Base-by-base conservation (phyloP, 148 eudicot genomes). In the Nepenthes gracilis region DNA sequence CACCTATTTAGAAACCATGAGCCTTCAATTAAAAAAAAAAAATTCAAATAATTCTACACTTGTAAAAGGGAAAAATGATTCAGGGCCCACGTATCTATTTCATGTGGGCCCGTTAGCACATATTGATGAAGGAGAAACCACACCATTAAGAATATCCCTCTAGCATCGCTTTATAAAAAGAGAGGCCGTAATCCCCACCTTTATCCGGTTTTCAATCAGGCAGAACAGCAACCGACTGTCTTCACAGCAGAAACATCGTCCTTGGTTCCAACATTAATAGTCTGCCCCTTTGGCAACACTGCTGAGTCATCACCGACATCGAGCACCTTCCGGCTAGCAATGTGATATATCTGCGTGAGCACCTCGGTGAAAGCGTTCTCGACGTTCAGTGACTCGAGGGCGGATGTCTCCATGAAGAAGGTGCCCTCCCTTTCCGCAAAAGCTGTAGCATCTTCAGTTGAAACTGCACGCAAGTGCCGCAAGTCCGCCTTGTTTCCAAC, bases 381-480 rank as follows among this genome's bases (percentile, higher is more conserved):
- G 23, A 52, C 55, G 32, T 52, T 52, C 32, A 52, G n/a, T 1
- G 55, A 12, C n/a, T 52, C 55, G n/a, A 52, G 55, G 55, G 55
- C 55, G n/a, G 55, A 52, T 52, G 55, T 52, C 32, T 52, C 55
- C 55, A 52, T 52, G 23, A 52, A 52, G 55, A 12, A 52, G 55
- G 55, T 52, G 55, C n/a, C n/a, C 55, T 52, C 55, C n/a, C 55
- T 52, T n/a, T 52, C 55, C 12, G 55, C 14, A 5, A 52, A 52
- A 13, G 55, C 55, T 32, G 14, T 52, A 10, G 55, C 55, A 52
- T 52, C 55, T 52, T 52, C 55, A 1, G 55, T 52, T 7, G 14
- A 13, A 52, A 52, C 55, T 11, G 55, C 55, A 13, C 55, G 55
- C 55, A 52, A 52, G 55, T 52, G 55, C 14, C 55, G 55, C 55